phyloP scores from a whole-genome alignment of 495 filamentous ascomycete species.

The Xylaria nigripes region DNA sequence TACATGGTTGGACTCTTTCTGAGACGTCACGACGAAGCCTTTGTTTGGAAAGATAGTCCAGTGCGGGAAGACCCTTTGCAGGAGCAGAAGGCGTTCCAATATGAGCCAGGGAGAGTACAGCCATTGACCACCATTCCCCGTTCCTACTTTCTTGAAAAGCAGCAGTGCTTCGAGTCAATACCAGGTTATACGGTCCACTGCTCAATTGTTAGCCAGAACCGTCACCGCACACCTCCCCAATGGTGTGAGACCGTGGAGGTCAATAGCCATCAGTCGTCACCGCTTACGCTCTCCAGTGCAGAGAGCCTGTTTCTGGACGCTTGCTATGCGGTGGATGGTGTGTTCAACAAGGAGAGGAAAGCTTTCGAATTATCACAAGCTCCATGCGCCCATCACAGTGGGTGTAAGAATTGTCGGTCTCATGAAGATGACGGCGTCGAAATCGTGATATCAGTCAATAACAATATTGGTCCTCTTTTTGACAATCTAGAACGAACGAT shows the following conservation, averaged over 20 bases:
- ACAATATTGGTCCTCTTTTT: slow-evolving; percentile 35
- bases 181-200: slow-evolving; percentile 38
- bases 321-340: slow-evolving; percentile 28
- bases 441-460: slow-evolving; percentile 31
- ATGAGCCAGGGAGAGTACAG: slow-evolving; percentile 26
- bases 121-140: slow-evolving; percentile 33
- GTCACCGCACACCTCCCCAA: slow-evolving; percentile 20
- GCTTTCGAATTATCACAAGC: slow-evolving; percentile 24
- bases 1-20: slow-evolving; percentile 40
- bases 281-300: slow-evolving; percentile 31
- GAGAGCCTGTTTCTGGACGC: slow-evolving; percentile 35
- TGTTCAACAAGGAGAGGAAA: slow-evolving; percentile 28
- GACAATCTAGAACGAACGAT: slow-evolving; percentile 28
- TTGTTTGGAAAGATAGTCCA: slow-evolving; percentile 35
- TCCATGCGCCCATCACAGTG: slow-evolving; percentile 18
- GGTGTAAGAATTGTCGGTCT: slow-evolving; percentile 22
- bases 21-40: slow-evolving; percentile 35
- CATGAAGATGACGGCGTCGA: slow-evolving; percentile 30
- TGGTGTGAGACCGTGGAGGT: slow-evolving; percentile 28
- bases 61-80: slow-evolving; percentile 26
- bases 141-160: slow-evolving; percentile 33
- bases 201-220: slow-evolving; percentile 31
- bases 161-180: slow-evolving; percentile 34
- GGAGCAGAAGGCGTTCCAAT: slow-evolving; percentile 22
- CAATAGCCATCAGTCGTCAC: slow-evolving; percentile 33